Percentiles rank a stretch among this genome's conserved stretches.
These are phyloP conservation scores for Drechslerella dactyloides DNA, from an alignment of 2,329 filamentous ascomycete species.

Conservation along the genomic window DNA sequence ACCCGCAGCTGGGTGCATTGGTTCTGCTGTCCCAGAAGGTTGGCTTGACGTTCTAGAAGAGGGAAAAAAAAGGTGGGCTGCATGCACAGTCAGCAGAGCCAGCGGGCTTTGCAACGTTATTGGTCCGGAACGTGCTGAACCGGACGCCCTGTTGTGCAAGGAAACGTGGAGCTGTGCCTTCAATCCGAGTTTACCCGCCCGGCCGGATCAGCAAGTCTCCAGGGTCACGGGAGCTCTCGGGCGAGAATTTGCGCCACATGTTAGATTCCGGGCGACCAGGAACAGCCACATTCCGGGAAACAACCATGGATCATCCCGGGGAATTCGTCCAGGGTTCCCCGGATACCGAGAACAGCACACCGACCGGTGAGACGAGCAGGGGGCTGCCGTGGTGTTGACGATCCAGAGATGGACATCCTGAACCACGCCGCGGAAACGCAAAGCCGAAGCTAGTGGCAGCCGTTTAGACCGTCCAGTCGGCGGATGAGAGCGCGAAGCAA, in stretches of 20 bases:
- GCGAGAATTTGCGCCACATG: not conserved
- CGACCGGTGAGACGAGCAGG: not conserved
- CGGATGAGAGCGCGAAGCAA: no score
- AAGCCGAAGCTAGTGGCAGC: no score
- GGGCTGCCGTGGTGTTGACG: no score
- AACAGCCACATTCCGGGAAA: not conserved
- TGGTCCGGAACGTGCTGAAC: no score
- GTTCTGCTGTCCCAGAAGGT: no score
- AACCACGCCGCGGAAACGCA: no score
- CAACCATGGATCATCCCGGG: not conserved
- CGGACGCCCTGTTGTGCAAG: no score
- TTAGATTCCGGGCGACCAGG: not conserved
- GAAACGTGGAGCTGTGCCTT: not conserved
- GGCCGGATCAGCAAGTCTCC: not conserved
- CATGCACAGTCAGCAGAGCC: conserved; percentile 1
- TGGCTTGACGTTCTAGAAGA: not conserved
- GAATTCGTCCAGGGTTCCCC: not conserved
- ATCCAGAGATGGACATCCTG: no score
- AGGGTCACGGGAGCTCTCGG: not conserved
- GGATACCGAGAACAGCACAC: not conserved
- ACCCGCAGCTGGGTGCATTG: no score
- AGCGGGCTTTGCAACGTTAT: no score
- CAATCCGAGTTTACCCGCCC: conserved; percentile 1
- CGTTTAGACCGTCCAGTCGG: no score
- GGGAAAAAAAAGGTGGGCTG: not conserved